Base-by-base conservation (phyloP, 306 rosid species). In the Malus orientalis region DNA sequence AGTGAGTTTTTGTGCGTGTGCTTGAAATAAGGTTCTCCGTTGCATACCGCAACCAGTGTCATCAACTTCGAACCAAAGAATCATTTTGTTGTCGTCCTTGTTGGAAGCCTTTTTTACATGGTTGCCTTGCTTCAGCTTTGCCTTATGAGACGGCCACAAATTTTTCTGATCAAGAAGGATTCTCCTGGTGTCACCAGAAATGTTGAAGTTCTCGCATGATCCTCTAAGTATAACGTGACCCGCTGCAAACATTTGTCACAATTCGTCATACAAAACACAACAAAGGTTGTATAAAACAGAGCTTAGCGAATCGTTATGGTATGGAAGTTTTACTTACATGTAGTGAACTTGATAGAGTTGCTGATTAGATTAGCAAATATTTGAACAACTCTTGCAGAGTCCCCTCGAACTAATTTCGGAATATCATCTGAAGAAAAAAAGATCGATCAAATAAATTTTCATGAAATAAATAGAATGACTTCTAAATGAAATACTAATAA, bases 311-410 rank as follows among this genome's bases (percentile, higher is more conserved):
- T 58, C 6, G 45, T 55, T 62, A 40, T 30, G 6, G 64, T 58
- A 66, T 32, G 61, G 32, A 40, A 20, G 30, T 68, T 51, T 32
- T 40, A 84, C 99, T 91, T 82, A 96, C 99, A 85, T 64, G 98
- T 84, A 45, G 99, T 96, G 78, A 96, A 96, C 88, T 96, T 96
- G 63, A 96, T 91, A 45, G 99, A 96, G 84, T 96, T 96, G 89
- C 93, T 96, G 85, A 96, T 92, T 75, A 96, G 83, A 78, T 96
- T 96, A 23, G 99, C 89, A 86, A 96, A 96, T 63, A 96, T 80
- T 88, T 96, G 99, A 86, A 96, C 98, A 51, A 96, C 99, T 83
- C 99, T 91, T 32, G 93, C 99, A 23, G 99, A 96, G 84, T 96
- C 99, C 69, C 99, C 99, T 72, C 78, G 89, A 66, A 96, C 97